phyloP scores from a whole-genome alignment of 1,284 basidiomycete species.

The Ustilago lituana region DNA sequence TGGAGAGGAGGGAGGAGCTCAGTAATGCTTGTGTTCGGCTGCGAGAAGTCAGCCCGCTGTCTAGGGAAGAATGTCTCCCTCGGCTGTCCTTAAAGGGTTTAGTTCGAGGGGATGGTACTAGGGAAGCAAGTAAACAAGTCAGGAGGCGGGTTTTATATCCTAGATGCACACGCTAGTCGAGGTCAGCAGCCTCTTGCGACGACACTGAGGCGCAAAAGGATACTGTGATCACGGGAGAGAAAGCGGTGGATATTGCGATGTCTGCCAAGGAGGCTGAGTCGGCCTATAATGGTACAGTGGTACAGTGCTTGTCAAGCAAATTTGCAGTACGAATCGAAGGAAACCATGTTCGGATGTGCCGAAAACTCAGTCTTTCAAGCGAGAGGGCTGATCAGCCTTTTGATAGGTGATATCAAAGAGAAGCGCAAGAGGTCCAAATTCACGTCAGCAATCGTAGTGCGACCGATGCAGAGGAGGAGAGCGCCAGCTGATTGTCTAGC shows the following conservation, averaged over 20 bases:
- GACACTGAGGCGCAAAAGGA: neutral
- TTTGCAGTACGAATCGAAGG: neutral
- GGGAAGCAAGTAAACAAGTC: too few species aligned
- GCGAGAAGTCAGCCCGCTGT: too few species aligned
- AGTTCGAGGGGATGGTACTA: too few species aligned
- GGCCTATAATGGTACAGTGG: conserved; percentile 11
- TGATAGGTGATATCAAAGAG: neutral
- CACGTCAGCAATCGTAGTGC: neutral
- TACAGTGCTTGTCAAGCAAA: conserved; percentile 11
- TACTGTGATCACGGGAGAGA: neutral
- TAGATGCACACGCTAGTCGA: too few species aligned
- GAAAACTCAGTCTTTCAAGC: conserved; percentile 30
- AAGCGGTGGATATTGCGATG: conserved; percentile 17
- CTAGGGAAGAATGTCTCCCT: too few species aligned
- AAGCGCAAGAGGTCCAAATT: neutral
- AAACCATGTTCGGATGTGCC: conserved; percentile 14
- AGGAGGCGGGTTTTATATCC: too few species aligned
- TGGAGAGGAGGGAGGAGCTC: too few species aligned
- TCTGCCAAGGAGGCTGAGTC: conserved; percentile 2
- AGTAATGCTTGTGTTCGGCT: too few species aligned
- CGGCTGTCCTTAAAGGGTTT: too few species aligned
- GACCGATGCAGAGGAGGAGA: too few species aligned
- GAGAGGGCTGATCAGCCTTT: conserved; percentile 59
- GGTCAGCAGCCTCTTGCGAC: too few species aligned
- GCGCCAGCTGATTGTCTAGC: too few species aligned